Evolutionary conservation across 345 rosid genomes (phyloP).

Genomic region (Rubroshorea leprosula): DNA sequence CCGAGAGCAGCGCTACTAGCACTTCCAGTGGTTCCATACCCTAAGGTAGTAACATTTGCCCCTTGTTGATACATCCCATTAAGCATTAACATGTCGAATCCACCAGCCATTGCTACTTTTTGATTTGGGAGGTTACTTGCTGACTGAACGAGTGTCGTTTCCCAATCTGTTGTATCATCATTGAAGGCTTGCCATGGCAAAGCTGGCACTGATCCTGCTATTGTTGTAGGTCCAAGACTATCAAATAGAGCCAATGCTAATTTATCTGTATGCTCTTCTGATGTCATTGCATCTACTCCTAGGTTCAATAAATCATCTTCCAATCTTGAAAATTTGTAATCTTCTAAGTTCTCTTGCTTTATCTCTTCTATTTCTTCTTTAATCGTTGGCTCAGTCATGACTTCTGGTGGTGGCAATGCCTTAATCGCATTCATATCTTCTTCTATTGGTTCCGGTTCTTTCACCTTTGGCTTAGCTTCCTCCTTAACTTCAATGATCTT

Average conservation of each 20-base stretch:
- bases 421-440: constrained; percentile 48
- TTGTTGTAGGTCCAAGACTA: constrained; percentile 20
- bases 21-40: constrained; percentile 25
- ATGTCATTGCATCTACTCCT: constrained; percentile 31
- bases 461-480: constrained; percentile 17
- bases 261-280: constrained; percentile 37
- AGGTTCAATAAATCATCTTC: constrained; percentile 60
- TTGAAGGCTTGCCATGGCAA: constrained; percentile 62
- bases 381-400: constrained; percentile 11
- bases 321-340: constrained; percentile 13
- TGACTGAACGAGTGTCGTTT: constrained; percentile 63
- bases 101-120: constrained; percentile 36
- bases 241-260: constrained; percentile 66
- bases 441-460: constrained; percentile 22
- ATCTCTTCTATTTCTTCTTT: constrained; percentile 22
- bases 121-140: constrained; percentile 42
- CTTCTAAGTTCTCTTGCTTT: not conserved
- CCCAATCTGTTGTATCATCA: constrained; percentile 65
- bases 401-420: constrained; percentile 60
- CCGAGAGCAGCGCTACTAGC: constrained; percentile 11
- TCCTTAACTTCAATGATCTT: constrained; percentile 21
- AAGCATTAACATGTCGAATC: constrained; percentile 39
- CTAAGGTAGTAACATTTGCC: constrained; percentile 21
- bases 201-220: constrained; percentile 10
- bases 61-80: constrained; percentile 64